phyloP scores from a whole-genome alignment of 176 grass and related monocot species.

The Alloteropsis semialata region DNA sequence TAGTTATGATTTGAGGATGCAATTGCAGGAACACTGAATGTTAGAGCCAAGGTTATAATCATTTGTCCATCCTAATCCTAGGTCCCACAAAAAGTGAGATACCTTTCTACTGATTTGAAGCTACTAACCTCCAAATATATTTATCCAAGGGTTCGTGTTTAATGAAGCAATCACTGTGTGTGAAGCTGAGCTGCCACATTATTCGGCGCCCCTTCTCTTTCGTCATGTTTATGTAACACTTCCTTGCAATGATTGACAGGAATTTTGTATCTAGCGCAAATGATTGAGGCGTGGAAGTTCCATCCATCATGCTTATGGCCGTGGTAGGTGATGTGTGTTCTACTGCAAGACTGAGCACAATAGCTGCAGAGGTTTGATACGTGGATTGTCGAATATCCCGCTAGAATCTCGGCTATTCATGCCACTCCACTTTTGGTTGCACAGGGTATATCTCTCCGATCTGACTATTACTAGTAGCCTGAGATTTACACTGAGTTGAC shows the following conservation, averaged over 20 bases:
- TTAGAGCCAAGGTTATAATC: background rate
- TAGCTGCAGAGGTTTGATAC: background rate
- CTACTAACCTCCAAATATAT: conserved; percentile 25
- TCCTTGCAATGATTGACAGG: background rate
- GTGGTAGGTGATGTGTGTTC: conserved; percentile 9
- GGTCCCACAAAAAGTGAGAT: conserved; percentile 13
- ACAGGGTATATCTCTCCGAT: background rate
- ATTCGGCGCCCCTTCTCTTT: background rate
- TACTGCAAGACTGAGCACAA: background rate
- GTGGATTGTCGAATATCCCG: conserved; percentile 2
- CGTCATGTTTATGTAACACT: conserved; percentile 1
- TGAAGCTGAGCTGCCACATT: conserved; percentile 11
- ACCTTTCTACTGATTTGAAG: conserved; percentile 18
- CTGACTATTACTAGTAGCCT: conserved; percentile 11
- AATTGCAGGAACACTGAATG: conserved; percentile 1
- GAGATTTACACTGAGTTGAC: conserved; percentile 18
- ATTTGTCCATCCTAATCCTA: background rate
- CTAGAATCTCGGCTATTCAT: too few species aligned
- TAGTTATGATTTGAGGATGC: conserved; percentile 24
- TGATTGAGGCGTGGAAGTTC: conserved; percentile 12
- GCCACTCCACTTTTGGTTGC: too few species aligned
- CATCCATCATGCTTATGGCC: background rate
- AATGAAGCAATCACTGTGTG: conserved; percentile 10
- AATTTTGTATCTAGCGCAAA: background rate
- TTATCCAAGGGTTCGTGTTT: conserved; percentile 16